These are phyloP conservation scores for Ustilago hordei DNA, from an alignment of 1,284 basidiomycete species.

Conservation along the genomic window DNA sequence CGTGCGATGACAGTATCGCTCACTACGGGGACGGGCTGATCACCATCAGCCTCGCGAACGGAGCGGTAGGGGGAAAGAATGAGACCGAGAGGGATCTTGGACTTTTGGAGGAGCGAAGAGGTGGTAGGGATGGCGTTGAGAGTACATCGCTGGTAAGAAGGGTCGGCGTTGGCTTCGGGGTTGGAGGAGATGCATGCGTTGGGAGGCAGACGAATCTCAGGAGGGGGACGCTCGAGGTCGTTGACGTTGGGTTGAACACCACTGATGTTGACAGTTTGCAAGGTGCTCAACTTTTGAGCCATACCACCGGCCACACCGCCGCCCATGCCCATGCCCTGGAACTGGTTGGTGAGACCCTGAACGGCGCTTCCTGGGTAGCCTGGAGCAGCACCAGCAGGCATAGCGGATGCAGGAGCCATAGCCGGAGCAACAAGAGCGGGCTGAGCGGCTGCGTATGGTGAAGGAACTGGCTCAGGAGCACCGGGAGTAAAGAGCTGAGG, in stretches of 20 bases:
- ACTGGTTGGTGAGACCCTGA: constrained; percentile 83
- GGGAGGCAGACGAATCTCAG: constrained; percentile 89
- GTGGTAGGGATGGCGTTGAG: constrained; percentile 95
- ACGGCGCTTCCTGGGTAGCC: constrained; percentile 69
- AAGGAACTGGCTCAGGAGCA: constrained; percentile 44
- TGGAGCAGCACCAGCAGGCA: constrained; percentile 26
- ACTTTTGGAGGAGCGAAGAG: constrained; percentile 87
- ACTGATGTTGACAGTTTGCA: constrained; percentile 62
- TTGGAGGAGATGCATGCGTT: constrained; percentile 82
- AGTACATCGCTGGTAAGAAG: constrained; percentile 92
- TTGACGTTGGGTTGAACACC: constrained; percentile 78
- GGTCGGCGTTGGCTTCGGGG: constrained; percentile 84
- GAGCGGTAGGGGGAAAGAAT: constrained; percentile 92
- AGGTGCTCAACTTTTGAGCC: constrained; percentile 50
- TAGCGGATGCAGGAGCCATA: constrained; percentile 23
- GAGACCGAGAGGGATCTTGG: constrained; percentile 91
- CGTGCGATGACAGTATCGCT: constrained; percentile 96
- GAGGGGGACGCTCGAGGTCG: constrained; percentile 83
- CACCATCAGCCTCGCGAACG: constrained; percentile 73
- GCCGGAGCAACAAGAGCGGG: constrained; percentile 42
- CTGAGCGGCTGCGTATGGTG: constrained; percentile 38
- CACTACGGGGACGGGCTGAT: constrained; percentile 85
- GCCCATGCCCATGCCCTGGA: constrained; percentile 80
- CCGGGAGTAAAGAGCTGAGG: constrained; percentile 56
- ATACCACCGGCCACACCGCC: constrained; percentile 7